Evolutionary conservation across 257 asterid genomes (phyloP), one percentile per base, ranked within the genome.

Genomic region (Plantago ovata): DNA sequence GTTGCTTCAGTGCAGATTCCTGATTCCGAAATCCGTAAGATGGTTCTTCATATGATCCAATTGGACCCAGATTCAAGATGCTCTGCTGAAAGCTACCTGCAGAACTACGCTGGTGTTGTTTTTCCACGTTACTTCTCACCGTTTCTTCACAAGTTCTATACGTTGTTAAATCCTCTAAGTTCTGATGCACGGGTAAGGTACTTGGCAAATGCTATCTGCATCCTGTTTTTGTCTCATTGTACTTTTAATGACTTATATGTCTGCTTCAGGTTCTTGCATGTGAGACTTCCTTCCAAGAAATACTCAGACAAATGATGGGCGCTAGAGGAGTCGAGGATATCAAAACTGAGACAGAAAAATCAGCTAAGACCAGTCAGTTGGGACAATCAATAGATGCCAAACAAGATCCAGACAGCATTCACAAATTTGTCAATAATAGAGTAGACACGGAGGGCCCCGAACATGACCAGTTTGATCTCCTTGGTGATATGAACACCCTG

Each of bases 41-140:
- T 93, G 99, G 86, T 93, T 64, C 95, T 93, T 70, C 99, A 93
- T 69, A 93, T 93, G 99, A 84, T 93, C 75, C 99, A 93, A 58
- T 72, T 86, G 81, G 95, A 93, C 56, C 92, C 95, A 2, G 99
- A 84, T 60, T 81, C 81, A 9, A 91, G 99, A 62, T 75, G 62
- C 70, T 81, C 97, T 73, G 99, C 99, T 52, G 97, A 89, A 77
- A 81, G 80, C 71, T 93, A 93, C 82, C 77, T 89, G 85, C 95
- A 86, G 77, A 72, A 74, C 66, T 89, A 77, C 66, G 85, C 95
- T 13, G 82, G 81, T 38, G 83, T 77, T 76, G 97, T 89, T 76
- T 89, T 93, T 71, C 99, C 99, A n/a, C 67, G 74, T 70, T 93
- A 89, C 73, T 93, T 93, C 79, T 89, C 94, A 28, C 95, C 96